Conservation (phyloP, 306 rosid genomes). For the Glycyrrhiza uralensis region DNA sequence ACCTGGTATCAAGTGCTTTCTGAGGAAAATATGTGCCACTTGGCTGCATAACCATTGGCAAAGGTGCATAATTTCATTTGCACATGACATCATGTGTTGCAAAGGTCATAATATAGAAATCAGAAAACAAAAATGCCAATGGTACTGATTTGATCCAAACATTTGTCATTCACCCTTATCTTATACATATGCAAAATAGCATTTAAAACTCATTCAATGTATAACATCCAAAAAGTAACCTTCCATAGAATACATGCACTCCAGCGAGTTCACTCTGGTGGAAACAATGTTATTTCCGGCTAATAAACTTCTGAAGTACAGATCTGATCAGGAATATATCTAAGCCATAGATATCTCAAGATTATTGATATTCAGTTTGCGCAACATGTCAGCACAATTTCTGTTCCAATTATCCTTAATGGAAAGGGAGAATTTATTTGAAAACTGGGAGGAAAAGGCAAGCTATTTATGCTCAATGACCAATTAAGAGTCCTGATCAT, state of each 20-base stretch:
- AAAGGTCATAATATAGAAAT: background rate
- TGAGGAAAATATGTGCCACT: background rate
- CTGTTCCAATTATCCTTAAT: conserved; percentile 5
- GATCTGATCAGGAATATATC: conserved; percentile 15
- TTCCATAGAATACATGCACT: background rate
- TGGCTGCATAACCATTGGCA: background rate
- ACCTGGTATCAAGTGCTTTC: background rate
- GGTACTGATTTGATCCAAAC: background rate
- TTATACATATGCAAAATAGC: background rate
- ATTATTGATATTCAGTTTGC: background rate
- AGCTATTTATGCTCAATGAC: background rate
- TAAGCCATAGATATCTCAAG: background rate
- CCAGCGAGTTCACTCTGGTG: background rate
- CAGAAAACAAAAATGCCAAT: background rate
- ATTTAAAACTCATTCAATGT: background rate
- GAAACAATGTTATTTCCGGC: background rate
- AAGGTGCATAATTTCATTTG: background rate
- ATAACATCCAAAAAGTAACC: background rate
- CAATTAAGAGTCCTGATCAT: background rate
- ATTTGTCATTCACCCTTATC: background rate
- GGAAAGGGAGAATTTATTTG: background rate
- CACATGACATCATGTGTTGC: background rate
- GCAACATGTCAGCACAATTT: background rate
- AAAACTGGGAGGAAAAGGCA: background rate
- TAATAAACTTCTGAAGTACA: background rate